Evolutionary conservation across 2,329 filamentous ascomycete species (phyloP).

Genomic region (Boeremia lycopersici): DNA sequence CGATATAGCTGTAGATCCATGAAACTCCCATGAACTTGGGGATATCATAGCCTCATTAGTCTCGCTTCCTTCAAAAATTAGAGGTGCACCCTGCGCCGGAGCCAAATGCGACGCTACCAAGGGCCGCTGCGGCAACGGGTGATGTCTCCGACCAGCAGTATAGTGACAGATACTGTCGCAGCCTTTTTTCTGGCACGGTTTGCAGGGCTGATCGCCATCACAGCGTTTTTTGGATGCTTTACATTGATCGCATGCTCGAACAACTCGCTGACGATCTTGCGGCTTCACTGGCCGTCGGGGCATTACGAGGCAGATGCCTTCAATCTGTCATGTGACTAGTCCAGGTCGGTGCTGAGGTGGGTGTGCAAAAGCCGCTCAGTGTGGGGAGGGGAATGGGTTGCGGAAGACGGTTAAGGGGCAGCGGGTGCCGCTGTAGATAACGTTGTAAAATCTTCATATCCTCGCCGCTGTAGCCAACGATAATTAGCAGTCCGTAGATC

Average conservation of each 20-base stretch:
- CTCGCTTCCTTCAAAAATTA: not conserved
- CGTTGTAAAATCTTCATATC: conserved; percentile 4
- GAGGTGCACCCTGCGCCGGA: not conserved
- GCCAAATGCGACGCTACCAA: conserved; percentile 2
- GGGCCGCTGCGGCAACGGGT: conserved; percentile 12
- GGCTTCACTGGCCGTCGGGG: conserved; percentile 29
- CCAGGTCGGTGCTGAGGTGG: not conserved
- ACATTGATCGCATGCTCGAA: conserved; percentile 28
- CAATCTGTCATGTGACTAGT: conserved; percentile 15
- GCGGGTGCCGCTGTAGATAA: conserved; percentile 7
- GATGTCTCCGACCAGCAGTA: conserved; percentile 15
- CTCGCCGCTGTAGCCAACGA: conserved; percentile 2
- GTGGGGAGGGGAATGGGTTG: not conserved
- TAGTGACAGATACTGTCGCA: conserved; percentile 21
- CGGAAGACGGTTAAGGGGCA: conserved; percentile 13
- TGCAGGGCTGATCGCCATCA: conserved; percentile 24
- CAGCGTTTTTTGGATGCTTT: conserved; percentile 31
- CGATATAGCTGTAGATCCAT: conserved; percentile 3
- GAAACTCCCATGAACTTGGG: conserved; percentile 14
- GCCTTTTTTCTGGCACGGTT: conserved; percentile 25
- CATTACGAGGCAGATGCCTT: conserved; percentile 14
- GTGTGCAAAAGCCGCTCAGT: conserved; percentile 13
- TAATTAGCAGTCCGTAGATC: conserved; percentile 1
- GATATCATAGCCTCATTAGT: conserved; percentile 3
- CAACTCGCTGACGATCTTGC: conserved; percentile 28